Evolutionary conservation across 805 yeast species (phyloP).

Genomic region (Pichia gijzeniarum): DNA sequence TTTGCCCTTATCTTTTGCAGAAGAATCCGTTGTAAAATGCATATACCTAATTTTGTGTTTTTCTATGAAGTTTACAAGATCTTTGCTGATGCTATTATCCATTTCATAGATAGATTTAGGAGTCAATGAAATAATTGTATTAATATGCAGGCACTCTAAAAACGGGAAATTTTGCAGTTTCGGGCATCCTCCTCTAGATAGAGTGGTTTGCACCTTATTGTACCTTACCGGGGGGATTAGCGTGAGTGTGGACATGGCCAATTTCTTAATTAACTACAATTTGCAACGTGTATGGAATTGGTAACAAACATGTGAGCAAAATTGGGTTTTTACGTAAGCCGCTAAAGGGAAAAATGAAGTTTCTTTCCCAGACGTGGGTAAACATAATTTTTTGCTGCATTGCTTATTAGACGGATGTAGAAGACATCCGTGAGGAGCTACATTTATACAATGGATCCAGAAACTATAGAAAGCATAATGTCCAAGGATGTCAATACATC

Average conservation of each 20-base stretch:
- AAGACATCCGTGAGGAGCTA: no score
- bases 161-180: constrained; percentile 66
- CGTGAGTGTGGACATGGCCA: constrained; percentile 10
- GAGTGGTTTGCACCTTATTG: constrained; percentile 57
- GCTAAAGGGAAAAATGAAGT: no score
- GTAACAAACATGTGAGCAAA: no score
- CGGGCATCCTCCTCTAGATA: constrained; percentile 86
- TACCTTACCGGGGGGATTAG: constrained; percentile 75
- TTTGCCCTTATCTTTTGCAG: constrained; percentile 66
- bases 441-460: constrained; percentile 12
- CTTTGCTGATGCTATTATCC: constrained; percentile 32
- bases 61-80: constrained; percentile 45
- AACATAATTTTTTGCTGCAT: no score
- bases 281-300: no score
- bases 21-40: constrained; percentile 59
- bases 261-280: no score
- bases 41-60: constrained; percentile 50
- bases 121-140: constrained; percentile 70
- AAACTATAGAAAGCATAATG: constrained; percentile 6
- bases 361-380: no score
- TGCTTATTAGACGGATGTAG: no score
- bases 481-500: background rate
- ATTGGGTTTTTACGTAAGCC: no score
- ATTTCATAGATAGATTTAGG: constrained; percentile 61
- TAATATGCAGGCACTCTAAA: constrained; percentile 55